These are phyloP conservation scores for Rusavskia elegans DNA, from an alignment of 495 filamentous ascomycete species.

Conservation along the genomic window DNA sequence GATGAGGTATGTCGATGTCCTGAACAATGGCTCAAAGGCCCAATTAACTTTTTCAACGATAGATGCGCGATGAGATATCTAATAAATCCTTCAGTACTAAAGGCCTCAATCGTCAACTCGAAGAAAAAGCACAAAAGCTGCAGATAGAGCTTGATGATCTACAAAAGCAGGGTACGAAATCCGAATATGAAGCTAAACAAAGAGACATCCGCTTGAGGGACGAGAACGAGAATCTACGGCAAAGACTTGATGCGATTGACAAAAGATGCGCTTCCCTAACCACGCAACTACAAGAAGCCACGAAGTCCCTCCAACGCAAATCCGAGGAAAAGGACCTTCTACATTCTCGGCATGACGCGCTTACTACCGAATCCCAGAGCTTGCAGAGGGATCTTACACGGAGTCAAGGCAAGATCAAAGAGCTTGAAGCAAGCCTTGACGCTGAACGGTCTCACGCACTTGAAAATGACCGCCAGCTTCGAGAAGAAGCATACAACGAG, in stretches of 20 bases:
- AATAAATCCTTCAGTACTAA: constrained; percentile 66
- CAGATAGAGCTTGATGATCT: constrained; percentile 46
- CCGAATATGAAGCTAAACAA: constrained; percentile 28
- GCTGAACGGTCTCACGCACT: constrained; percentile 42
- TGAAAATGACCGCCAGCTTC: constrained; percentile 39
- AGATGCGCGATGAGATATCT: constrained; percentile 61
- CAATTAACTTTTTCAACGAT: background rate
- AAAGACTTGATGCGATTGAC: constrained; percentile 21
- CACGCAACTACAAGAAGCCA: constrained; percentile 31
- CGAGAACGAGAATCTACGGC: constrained; percentile 24
- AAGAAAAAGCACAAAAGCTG: constrained; percentile 49
- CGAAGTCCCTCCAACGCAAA: constrained; percentile 37
- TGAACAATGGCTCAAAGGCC: background rate
- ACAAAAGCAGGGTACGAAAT: constrained; percentile 36
- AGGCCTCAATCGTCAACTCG: constrained; percentile 58
- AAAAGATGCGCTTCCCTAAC: constrained; percentile 23
- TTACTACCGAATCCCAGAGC: constrained; percentile 49
- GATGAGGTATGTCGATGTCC: constrained; percentile 3
- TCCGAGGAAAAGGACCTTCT: constrained; percentile 56
- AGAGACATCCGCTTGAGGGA: constrained; percentile 26
- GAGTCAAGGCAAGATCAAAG: constrained; percentile 36
- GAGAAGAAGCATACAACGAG: constrained; percentile 44
- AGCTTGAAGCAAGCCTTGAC: constrained; percentile 41
- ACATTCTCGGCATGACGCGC: constrained; percentile 49
- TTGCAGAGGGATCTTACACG: constrained; percentile 48